Base-by-base conservation (phyloP, 73 alveolate genomes). In the Durusdinium trenchii region DNA sequence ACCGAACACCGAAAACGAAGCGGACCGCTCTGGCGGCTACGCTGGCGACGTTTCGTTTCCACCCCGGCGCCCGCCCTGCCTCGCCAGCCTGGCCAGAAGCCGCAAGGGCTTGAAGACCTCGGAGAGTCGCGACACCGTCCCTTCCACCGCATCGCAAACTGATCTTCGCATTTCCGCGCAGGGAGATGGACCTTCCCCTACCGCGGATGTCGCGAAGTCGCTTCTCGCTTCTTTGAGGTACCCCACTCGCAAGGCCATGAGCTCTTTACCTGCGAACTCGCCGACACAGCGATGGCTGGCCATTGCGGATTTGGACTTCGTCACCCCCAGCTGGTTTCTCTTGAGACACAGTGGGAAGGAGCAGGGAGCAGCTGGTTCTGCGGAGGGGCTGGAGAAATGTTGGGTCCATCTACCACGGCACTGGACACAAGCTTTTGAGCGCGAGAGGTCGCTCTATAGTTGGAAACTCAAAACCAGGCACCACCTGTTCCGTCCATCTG, bases 101-200 rank as follows among this genome's bases (percentile, higher is more conserved):
- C 96, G 96, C 73, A 90, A 51, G 38, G 96, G 96, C 73, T 90
- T 90, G 52, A 90, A 90, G 73, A 90, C 96, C 96, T 67, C 40
- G 47, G 48, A 3, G 52, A 82, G n/a, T 32, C 43, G 62, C 43
- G 18, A 23, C 73, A 32, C 73, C 73, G 73, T 60, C 73, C 73
- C 73, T 60, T 23, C 30, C 30, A 60, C 18, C n/a, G 18, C n/a
- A 60, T 60, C 73, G 73, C 18, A 60, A 32, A 32, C 73, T 32
- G 73, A 60, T 23, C n/a, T n/a, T n/a, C n/a, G n/a, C n/a, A n/a
- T n/a, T n/a, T n/a, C n/a, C n/a, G n/a, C n/a, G n/a, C n/a, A 60
- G 30, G 1, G 30, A 60, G 73, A 60, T 23, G 73, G 30, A 60
- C 18, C 73, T 23, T 60, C 73, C 73, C 73, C 12, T 16, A 23